phyloP scores from a whole-genome alignment of 2,329 filamentous ascomycete genomes.

The Xylariaceae sp. region DNA sequence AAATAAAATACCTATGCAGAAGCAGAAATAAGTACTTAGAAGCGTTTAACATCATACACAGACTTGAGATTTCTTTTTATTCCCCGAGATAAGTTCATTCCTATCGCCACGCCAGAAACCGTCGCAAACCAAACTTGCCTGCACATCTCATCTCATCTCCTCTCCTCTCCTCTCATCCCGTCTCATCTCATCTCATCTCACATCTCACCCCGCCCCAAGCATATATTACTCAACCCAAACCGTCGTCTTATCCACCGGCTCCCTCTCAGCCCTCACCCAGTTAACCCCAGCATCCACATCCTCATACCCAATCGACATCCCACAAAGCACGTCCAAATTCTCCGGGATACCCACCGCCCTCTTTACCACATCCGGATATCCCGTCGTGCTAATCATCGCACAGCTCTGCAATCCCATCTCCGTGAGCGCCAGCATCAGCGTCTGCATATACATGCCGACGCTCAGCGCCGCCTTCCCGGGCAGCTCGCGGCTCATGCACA shows the following conservation, averaged over 20 bases:
- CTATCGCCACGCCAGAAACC: too few relatives aligned
- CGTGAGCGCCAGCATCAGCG: slow-evolving; percentile 17
- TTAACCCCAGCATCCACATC: slow-evolving; percentile 14
- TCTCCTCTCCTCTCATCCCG: too few relatives aligned
- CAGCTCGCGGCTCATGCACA: slow-evolving; percentile 20
- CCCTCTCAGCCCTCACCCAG: neutral
- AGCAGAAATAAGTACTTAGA: too few relatives aligned
- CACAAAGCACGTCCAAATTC: slow-evolving; percentile 15
- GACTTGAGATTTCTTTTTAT: too few relatives aligned
- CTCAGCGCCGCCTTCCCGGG: slow-evolving; percentile 10
- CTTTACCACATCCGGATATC: slow-evolving; percentile 15
- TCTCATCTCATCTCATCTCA: too few relatives aligned
- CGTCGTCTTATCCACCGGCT: slow-evolving; percentile 9
- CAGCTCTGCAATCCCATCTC: slow-evolving; percentile 15
- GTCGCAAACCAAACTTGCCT: too few relatives aligned
- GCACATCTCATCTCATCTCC: too few relatives aligned
- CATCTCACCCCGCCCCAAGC: neutral
- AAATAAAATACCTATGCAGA: too few relatives aligned
- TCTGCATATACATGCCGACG: slow-evolving; percentile 23
- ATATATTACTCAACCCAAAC: slow-evolving; percentile 11
- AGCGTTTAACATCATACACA: too few relatives aligned
- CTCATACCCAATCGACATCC: slow-evolving; percentile 18
- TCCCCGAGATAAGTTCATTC: too few relatives aligned
- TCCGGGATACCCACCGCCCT: slow-evolving; percentile 12
- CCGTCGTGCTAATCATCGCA: slow-evolving; percentile 17